Conservation (phyloP, 495 filamentous ascomycete genomes). For the Lineolata rhizophorae region DNA sequence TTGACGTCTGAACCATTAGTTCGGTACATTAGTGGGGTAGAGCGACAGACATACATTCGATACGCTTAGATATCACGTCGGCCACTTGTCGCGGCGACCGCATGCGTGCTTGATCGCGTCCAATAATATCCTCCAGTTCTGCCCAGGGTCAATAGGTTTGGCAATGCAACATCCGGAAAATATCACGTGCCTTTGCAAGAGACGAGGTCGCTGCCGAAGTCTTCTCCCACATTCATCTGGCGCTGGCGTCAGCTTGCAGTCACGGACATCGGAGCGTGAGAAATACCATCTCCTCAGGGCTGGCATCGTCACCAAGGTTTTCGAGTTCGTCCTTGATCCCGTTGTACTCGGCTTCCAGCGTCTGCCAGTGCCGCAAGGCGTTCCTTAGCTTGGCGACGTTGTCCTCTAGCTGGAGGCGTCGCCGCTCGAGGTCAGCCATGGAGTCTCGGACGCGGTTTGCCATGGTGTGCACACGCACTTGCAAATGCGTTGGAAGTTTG, state of each 20-base stretch:
- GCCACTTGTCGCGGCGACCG: constrained; percentile 33
- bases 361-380: constrained; percentile 69
- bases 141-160: constrained; percentile 7
- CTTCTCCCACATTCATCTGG: constrained; percentile 21
- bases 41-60: too few species aligned
- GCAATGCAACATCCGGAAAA: background rate
- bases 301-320: constrained; percentile 26
- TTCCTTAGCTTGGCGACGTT: constrained; percentile 52
- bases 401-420: constrained; percentile 49
- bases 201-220: constrained; percentile 31
- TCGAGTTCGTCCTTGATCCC: constrained; percentile 59
- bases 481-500: too few species aligned
- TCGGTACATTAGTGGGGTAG: too few species aligned
- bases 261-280: background rate
- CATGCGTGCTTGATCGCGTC: constrained; percentile 25
- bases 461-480: too few species aligned
- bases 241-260: too few species aligned
- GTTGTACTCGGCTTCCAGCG: constrained; percentile 80
- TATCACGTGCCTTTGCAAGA: constrained; percentile 26
- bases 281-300: constrained; percentile 18
- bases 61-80: constrained; percentile 45
- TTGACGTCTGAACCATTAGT: too few species aligned
- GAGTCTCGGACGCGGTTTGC: constrained; percentile 2
- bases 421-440: constrained; percentile 45
- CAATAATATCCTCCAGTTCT: constrained; percentile 41